A percentile compares a stretch with the other conserved stretches of the same genome.
These are phyloP conservation scores for Zoysia pacifica DNA, from an alignment of 176 grass and related monocot genomes.

Conservation along the genomic window DNA sequence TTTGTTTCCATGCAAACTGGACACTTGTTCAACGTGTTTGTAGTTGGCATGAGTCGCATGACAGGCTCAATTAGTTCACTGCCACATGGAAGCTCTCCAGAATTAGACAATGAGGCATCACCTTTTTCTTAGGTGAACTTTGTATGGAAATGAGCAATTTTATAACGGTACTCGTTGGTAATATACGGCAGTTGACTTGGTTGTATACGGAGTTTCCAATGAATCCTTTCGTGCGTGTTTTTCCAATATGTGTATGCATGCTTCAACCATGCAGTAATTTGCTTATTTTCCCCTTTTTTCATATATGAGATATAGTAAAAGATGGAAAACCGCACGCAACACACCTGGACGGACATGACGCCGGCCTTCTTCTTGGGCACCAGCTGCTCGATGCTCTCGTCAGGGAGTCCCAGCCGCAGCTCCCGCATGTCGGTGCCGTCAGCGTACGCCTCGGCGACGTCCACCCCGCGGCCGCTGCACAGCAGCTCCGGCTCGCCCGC, in stretches of 20 bases:
- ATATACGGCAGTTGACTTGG: no score
- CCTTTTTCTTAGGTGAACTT: conserved; percentile 8
- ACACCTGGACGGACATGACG: conserved; percentile 60
- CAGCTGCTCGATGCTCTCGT: conserved; percentile 58
- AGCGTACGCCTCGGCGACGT: conserved; percentile 42
- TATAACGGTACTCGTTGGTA: background rate
- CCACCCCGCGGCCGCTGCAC: conserved; percentile 68
- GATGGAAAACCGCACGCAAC: conserved; percentile 4
- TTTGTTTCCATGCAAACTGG: background rate
- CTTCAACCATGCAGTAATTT: no score
- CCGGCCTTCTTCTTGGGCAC: conserved; percentile 57
- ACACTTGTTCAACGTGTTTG: no score
- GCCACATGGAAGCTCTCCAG: background rate
- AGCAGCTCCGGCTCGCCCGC: conserved; percentile 72
- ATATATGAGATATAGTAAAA: background rate
- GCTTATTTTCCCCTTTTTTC: background rate
- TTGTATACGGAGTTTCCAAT: no score
- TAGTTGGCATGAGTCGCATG: background rate
- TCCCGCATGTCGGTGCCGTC: conserved; percentile 42
- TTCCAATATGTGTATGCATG: no score
- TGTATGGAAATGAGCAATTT: background rate
- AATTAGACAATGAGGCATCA: background rate
- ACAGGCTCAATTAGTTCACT: background rate
- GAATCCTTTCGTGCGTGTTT: no score
- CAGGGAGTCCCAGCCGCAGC: conserved; percentile 44